Evolutionary conservation across 306 rosid species (phyloP).

Genomic region (Arachis stenosperma): DNA sequence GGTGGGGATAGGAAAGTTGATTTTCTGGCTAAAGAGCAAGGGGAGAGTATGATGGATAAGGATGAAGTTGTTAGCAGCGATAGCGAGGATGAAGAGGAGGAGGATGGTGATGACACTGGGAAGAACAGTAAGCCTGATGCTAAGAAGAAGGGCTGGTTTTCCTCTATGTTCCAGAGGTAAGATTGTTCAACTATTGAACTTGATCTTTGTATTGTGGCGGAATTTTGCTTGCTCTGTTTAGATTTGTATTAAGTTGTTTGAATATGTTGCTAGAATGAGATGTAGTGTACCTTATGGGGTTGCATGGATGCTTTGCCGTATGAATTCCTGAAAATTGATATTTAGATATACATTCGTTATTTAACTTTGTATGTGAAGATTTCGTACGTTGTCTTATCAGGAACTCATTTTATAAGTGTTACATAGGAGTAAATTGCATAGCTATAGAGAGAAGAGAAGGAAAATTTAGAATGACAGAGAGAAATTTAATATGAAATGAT

Average conservation of each 20-base stretch:
- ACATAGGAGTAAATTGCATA: background rate
- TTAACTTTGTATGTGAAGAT: constrained; percentile 20
- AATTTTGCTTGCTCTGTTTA: constrained; percentile 23
- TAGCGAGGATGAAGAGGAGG: constrained; percentile 74
- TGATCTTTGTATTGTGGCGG: background rate
- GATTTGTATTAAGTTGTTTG: constrained; percentile 13
- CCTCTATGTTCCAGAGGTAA: constrained; percentile 96
- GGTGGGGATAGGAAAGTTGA: constrained; percentile 59
- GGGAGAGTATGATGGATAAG: constrained; percentile 98
- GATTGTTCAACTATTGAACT: constrained; percentile 27
- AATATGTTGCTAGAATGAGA: background rate
- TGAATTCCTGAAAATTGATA: constrained; percentile 12
- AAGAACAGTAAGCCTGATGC: constrained; percentile 72
- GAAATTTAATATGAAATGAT: too few relatives aligned
- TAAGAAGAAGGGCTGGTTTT: constrained; percentile 96
- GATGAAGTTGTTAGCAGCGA: constrained; percentile 91
- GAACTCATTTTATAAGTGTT: background rate
- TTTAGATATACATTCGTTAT: constrained; percentile 4
- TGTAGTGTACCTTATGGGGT: background rate
- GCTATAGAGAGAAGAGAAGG: background rate
- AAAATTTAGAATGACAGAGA: too few relatives aligned
- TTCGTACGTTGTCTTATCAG: constrained; percentile 3
- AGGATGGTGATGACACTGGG: constrained; percentile 68
- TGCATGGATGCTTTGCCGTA: constrained; percentile 6
- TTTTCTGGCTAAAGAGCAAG: constrained; percentile 80